Percentiles rank a stretch among this genome's conserved stretches.
phyloP scores from a whole-genome alignment of 2,329 filamentous ascomycete species.

The Basipetospora chlamydospora region DNA sequence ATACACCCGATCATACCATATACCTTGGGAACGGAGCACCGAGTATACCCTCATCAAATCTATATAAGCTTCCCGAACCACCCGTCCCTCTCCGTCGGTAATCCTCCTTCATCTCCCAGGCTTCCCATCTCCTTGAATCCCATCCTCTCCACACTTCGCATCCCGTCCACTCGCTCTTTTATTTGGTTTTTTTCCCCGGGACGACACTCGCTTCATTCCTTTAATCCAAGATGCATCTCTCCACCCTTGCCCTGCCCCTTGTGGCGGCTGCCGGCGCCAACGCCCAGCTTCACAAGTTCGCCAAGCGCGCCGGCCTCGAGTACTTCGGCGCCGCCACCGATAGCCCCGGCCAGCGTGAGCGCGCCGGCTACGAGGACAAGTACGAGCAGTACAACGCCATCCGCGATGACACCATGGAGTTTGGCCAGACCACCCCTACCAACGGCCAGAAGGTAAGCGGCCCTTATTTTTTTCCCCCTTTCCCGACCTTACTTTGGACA shows the following conservation, averaged over 20 bases:
- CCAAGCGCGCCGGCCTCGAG: slow-evolving; percentile 34
- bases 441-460: slow-evolving; percentile 35
- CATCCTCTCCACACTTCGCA: no score
- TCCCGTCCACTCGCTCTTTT: no score
- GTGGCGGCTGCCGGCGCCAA: slow-evolving; percentile 13
- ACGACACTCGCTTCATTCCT: not conserved
- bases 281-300: slow-evolving; percentile 30
- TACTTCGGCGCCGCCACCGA: slow-evolving; percentile 53
- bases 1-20: no score
- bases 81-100: no score
- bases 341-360: slow-evolving; percentile 22
- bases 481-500: not conserved
- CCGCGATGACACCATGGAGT: slow-evolving; percentile 37
- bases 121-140: no score
- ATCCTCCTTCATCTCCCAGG: no score
- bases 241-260: slow-evolving; percentile 11
- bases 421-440: slow-evolving; percentile 46
- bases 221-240: slow-evolving; percentile 10
- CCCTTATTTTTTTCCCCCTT: not conserved
- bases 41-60: no score
- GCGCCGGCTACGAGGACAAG: slow-evolving; percentile 29
- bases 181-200: no score
- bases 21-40: no score
- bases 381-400: slow-evolving; percentile 40
- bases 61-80: no score